Evolutionary conservation across 768 basidiomycete species (phyloP), one percentile per base, ranked within the genome.

Genomic region (Lepiota venenata): DNA sequence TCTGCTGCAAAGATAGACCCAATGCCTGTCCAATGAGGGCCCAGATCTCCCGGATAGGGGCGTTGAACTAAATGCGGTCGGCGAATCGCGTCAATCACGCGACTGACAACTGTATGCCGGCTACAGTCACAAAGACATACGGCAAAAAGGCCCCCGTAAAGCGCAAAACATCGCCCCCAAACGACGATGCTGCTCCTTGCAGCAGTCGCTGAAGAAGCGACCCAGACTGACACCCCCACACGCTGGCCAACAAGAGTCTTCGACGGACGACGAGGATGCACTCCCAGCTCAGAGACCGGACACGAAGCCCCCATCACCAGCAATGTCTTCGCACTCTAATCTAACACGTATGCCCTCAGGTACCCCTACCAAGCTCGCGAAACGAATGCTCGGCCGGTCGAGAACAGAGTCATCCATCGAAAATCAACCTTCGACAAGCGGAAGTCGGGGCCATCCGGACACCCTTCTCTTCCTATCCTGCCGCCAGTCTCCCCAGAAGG

Each of bases 301-400:
- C 16, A 15, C 35, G 35, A 47, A 21, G 18, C 40, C 9, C 38
- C 29, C 29, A 20, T n/a, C 32, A 35, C 16, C 42, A 18, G 56
- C 69, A 15, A 60, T 66, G 3, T 32, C 32, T 9, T 32, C 32
- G 32, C 32, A 9, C 32, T 32, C 32, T 8, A 11, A 9, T 9
- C 32, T 8, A 32, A 11, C 32, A 32, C 50, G 1, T 22, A 18
- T 47, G 25, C 39, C 43, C 20, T 14, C 36, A 15, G 18, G 22
- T 20, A 51, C 76, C 7, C 76, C 74, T 11, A 65, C 65, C 16
- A 79, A 72, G 55, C 65, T 89, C 4, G 77, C 85, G 10, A 84
- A 82, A 53, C 84, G 87, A 18, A 91, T 91, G 88, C 79, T 90
- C 1, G 77, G 78, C 8, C 78, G 87, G 1, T 83, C 86, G 11